phyloP scores from a whole-genome alignment of 225 moss, liverwort and hornwort species.

The Pseudisothecium myosuroides region DNA sequence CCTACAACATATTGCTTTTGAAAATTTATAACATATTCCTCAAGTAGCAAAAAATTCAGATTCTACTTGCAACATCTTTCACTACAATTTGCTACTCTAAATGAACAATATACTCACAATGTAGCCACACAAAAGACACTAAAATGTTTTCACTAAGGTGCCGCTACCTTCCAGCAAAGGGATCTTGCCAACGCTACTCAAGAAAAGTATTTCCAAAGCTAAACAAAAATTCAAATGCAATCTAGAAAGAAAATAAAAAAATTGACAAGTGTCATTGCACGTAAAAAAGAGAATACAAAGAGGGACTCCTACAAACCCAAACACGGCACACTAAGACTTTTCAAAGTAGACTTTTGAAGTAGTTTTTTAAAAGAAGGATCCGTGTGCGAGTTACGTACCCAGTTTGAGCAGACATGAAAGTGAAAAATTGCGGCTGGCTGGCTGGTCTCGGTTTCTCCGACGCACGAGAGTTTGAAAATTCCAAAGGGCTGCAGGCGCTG shows the following conservation, averaged over 20 bases:
- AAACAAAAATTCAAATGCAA: neutral
- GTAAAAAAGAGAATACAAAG: neutral
- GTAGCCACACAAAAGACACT: accelerated
- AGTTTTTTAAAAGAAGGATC: neutral
- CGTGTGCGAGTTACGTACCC: neutral
- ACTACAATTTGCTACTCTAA: neutral
- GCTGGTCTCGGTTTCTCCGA: neutral
- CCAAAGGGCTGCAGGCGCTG: neutral
- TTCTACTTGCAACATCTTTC: neutral
- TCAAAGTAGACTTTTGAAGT: neutral
- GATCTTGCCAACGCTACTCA: neutral
- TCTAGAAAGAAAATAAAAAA: neutral
- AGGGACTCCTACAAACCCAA: neutral
- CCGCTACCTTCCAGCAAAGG: neutral
- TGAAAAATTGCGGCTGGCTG: neutral
- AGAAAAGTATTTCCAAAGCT: neutral
- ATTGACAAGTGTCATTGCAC: neutral
- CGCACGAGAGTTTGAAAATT: neutral
- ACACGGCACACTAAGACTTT: neutral
- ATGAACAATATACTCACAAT: neutral
- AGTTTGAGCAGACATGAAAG: neutral
- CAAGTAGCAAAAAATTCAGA: neutral
- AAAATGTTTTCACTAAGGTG: neutral
- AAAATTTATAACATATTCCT: neutral
- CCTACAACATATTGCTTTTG: neutral